Evolutionary conservation across 176 grass and related monocot genomes (phyloP).

Genomic region (Carex myosuroides): DNA sequence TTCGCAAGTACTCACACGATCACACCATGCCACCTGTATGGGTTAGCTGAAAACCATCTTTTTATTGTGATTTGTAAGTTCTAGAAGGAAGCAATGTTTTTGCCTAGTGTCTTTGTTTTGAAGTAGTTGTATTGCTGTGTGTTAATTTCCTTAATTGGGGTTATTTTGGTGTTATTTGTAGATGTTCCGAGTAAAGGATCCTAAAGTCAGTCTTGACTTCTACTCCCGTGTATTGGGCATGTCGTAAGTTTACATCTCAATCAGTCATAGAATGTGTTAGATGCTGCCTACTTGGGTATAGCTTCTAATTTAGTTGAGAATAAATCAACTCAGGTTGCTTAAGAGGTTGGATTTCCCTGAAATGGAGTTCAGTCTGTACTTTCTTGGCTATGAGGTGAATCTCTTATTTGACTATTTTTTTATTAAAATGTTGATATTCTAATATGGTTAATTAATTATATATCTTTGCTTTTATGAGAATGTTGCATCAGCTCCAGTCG

Average conservation of each 20-base stretch:
- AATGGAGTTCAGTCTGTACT: slow-evolving; percentile 95
- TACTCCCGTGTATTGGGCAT: slow-evolving; percentile 93
- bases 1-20: background rate
- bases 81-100: background rate
- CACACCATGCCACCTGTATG: background rate
- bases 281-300: background rate
- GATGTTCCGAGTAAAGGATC: slow-evolving; percentile 94
- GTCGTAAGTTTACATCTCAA: slow-evolving; percentile 59
- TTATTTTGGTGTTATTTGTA: slow-evolving; percentile 29
- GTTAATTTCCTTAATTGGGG: background rate
- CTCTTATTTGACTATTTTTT: slow-evolving; percentile 4
- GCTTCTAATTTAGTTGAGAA: slow-evolving; percentile 1
- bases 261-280: background rate
- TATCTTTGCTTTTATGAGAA: slow-evolving; percentile 37
- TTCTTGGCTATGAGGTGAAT: slow-evolving; percentile 86
- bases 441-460: background rate
- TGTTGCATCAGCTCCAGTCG: slow-evolving; percentile 50
- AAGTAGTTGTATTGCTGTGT: background rate
- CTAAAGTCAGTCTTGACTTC: slow-evolving; percentile 93
- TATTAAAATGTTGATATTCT: background rate
- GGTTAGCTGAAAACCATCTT: background rate
- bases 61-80: background rate
- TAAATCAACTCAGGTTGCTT: slow-evolving; percentile 51
- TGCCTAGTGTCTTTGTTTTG: background rate
- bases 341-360: slow-evolving; percentile 96